Percentiles rank a stretch among this genome's conserved stretches.
These are phyloP conservation scores for Carex parvula DNA, from an alignment of 176 grass and related monocot species.

Conservation along the genomic window DNA sequence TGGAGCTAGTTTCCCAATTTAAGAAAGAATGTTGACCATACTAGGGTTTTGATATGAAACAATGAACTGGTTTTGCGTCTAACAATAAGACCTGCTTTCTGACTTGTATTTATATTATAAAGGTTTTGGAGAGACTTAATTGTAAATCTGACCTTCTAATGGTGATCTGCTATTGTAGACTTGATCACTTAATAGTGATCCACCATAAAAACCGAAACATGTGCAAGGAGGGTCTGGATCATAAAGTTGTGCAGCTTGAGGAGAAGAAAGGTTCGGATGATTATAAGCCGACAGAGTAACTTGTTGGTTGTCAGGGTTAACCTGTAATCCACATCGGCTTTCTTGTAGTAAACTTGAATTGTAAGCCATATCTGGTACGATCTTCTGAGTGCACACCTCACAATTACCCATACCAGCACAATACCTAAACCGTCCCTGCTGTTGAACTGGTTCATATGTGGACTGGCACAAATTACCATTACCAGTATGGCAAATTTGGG, in stretches of 20 bases:
- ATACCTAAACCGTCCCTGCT: not conserved
- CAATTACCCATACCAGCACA: not conserved
- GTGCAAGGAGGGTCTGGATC: not conserved
- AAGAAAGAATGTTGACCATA: not conserved
- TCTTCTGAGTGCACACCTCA: not conserved
- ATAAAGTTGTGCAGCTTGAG: not conserved
- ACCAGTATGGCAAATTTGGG: not conserved
- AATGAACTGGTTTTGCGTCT: not conserved
- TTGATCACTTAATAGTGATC: not conserved
- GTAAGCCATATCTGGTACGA: no score
- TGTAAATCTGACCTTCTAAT: constrained; percentile 9
- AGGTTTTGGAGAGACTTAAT: not conserved
- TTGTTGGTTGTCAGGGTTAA: not conserved
- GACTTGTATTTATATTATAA: not conserved
- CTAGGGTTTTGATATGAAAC: not conserved
- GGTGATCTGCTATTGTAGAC: not conserved
- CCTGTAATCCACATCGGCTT: not conserved
- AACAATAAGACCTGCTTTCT: constrained; percentile 3
- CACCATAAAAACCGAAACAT: not conserved
- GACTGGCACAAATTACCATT: not conserved
- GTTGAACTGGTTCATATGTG: not conserved
- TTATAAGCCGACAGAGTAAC: not conserved
- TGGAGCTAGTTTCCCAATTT: not conserved
- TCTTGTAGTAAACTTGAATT: no score
- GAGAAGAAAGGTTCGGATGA: not conserved